Base-by-base conservation (phyloP, 129 eudicot species). In the Tagetes patula region DNA sequence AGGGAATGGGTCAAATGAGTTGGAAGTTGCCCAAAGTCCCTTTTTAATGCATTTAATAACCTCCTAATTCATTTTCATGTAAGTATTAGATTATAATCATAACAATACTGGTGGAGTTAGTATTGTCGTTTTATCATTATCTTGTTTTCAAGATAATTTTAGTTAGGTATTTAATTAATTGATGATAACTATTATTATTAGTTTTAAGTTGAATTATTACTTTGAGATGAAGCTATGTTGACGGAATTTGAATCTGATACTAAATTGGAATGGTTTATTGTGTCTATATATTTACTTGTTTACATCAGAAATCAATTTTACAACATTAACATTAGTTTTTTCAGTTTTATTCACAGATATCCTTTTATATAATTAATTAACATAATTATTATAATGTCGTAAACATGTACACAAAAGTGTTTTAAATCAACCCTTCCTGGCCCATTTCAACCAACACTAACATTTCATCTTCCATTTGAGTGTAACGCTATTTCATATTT, bases 291-390 rank as follows among this genome's bases (percentile, higher is more conserved):
- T 9, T 3, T 58, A 32, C 38, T 32, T 32, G 39, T 58, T 58
- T 30, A 27, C 11, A 55, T 30, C 60, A 53, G 5, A 8, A 27
- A 58, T 7, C 40, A 58, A 58, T 58, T 31, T 58, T 58, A 58
- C 65, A 58, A 32, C 65, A 3, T 32, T 3, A 8, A 56, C 8
- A 56, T 31, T 56, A 56, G 63, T 56, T 30, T 30, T 11, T 56
- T 56, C 65, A 32, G 38, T 10, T 59, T 59, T 20, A 20, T 33
- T 59, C 63, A 30, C 37, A 56, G 4, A 27, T 52, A n/a, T 37
- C 38, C 13, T 40, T 70, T 32, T 53, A 20, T 70, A 11, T 70
- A 70, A 53, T 70, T 13, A 8, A 34, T 8, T n/a, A 50, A 49
- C 36, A 12, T 61, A 10, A 61, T 3, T 8, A 34, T 55, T 55